phyloP scores from a whole-genome alignment of 176 grass and related monocot genomes.

The Coix lacrymajobi region DNA sequence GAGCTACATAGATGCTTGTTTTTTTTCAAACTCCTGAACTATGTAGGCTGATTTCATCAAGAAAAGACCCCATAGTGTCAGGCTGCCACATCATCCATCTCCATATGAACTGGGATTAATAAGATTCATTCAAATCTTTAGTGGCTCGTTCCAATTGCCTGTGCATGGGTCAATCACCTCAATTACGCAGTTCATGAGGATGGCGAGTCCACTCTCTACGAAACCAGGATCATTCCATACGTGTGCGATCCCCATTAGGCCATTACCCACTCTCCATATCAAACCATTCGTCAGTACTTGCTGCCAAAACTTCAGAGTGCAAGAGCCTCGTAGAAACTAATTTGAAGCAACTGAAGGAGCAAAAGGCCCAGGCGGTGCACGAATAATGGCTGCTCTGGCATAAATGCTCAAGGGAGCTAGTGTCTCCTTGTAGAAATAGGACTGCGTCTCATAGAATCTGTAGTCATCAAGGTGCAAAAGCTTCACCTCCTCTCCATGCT shows the following conservation, averaged over 20 bases:
- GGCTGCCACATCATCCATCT: background rate
- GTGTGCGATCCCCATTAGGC: background rate
- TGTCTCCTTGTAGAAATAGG: constrained; percentile 24
- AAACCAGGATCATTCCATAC: background rate
- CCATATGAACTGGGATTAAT: background rate
- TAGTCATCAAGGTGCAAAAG: constrained; percentile 1
- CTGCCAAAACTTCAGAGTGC: background rate
- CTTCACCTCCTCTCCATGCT: background rate
- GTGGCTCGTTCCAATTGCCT: background rate
- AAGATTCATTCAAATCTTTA: background rate
- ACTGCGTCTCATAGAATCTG: constrained; percentile 17
- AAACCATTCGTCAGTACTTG: background rate
- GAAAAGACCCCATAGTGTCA: background rate
- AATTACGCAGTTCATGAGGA: background rate
- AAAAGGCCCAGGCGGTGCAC: background rate
- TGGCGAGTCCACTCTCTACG: too few species aligned
- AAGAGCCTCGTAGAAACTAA: background rate
- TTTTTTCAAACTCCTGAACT: background rate
- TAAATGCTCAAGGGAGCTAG: constrained; percentile 27
- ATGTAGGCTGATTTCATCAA: background rate
- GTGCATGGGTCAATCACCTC: background rate
- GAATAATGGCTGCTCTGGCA: constrained; percentile 14
- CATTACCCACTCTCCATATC: background rate
- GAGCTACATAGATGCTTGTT: background rate
- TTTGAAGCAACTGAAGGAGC: background rate